Conservation (phyloP, 176 grass and related monocot species). For the Oryza glumipatula region DNA sequence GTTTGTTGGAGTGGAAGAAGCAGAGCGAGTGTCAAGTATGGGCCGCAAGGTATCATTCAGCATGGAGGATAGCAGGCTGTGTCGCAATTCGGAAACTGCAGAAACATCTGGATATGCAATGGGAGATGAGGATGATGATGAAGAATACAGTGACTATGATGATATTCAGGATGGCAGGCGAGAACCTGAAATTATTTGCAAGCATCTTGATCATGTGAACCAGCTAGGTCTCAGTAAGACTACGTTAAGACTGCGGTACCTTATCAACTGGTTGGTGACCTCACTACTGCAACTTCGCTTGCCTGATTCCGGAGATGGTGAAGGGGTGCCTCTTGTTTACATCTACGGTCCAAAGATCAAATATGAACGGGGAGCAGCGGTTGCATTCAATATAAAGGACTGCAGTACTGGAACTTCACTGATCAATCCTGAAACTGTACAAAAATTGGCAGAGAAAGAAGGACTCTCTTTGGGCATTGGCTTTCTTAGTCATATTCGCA, state of each 20-base stretch:
- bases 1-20: constrained; percentile 78
- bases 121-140: constrained; percentile 62
- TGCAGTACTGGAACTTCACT: constrained; percentile 55
- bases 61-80: constrained; percentile 60
- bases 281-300: constrained; percentile 86
- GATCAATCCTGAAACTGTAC: constrained; percentile 85
- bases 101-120: constrained; percentile 83
- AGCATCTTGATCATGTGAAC: constrained; percentile 95
- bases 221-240: constrained; percentile 97
- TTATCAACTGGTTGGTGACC: constrained; percentile 98
- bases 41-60: constrained; percentile 85
- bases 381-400: constrained; percentile 96
- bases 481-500: constrained; percentile 87
- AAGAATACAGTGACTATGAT: constrained; percentile 68
- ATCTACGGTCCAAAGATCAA: constrained; percentile 99
- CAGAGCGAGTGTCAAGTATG: constrained; percentile 64
- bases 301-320: constrained; percentile 71
- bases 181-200: constrained; percentile 88
- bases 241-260: constrained; percentile 77
- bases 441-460: constrained; percentile 87
- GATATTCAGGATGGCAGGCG: constrained; percentile 70
- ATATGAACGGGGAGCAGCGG: constrained; percentile 96
- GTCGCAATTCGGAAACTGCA: constrained; percentile 66
- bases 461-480: constrained; percentile 82
- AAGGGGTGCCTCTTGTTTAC: constrained; percentile 66